Evolutionary conservation across 2,329 filamentous ascomycete species (phyloP).

Genomic region (Trichophyton simii): DNA sequence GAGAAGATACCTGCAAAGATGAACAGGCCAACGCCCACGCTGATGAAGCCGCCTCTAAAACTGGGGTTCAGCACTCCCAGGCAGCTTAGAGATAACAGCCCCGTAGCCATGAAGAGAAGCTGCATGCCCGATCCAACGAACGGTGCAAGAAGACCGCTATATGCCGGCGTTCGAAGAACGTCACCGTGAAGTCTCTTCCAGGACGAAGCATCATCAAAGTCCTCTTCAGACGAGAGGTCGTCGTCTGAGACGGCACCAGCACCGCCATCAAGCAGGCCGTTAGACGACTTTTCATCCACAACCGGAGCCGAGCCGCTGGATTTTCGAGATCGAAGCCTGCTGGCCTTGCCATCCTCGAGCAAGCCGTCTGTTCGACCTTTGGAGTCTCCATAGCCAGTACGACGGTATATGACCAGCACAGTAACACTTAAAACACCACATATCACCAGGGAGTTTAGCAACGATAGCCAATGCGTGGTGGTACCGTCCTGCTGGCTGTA

Average conservation of each 20-base stretch:
- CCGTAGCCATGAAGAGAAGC: conserved; percentile 66
- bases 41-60: conserved; percentile 81
- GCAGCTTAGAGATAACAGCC: conserved; percentile 59
- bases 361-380: conserved; percentile 57
- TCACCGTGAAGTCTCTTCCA: conserved; percentile 87
- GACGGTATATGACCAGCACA: conserved; percentile 66
- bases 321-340: conserved; percentile 38
- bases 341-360: conserved; percentile 54
- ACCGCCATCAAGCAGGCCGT: conserved; percentile 42
- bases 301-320: conserved; percentile 24
- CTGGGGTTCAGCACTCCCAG: conserved; percentile 71
- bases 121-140: conserved; percentile 78
- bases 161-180: conserved; percentile 62
- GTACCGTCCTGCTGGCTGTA: conserved; percentile 72
- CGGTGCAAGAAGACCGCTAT: conserved; percentile 62
- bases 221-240: conserved; percentile 53
- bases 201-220: conserved; percentile 68
- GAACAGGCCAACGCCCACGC: conserved; percentile 70
- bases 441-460: conserved; percentile 76
- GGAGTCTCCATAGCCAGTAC: conserved; percentile 67
- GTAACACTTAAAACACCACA: conserved; percentile 65
- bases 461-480: conserved; percentile 76
- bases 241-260: conserved; percentile 38
- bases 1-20: conserved; percentile 73
- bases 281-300: conserved; percentile 39